Conservation (phyloP, 106 monocot genomes). For the Chionographis japonica region DNA sequence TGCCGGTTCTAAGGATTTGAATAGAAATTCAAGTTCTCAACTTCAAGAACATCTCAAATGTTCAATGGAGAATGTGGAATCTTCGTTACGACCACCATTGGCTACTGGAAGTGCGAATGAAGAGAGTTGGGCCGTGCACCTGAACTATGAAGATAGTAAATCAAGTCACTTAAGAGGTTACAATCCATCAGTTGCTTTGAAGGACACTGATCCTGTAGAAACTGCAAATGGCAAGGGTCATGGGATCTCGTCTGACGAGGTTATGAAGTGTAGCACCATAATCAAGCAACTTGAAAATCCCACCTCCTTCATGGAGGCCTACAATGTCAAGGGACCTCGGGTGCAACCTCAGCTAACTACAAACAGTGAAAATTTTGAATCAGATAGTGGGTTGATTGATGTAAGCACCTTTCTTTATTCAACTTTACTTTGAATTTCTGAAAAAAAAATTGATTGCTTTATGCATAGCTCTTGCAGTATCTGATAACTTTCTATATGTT, state of each 20-base stretch:
- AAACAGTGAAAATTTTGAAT: constrained; percentile 24
- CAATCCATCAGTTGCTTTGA: constrained; percentile 8
- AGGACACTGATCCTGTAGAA: background rate
- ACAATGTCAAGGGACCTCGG: constrained; percentile 1
- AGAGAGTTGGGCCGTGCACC: background rate
- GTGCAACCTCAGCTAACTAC: constrained; percentile 3
- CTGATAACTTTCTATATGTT: too few relatives aligned
- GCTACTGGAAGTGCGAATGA: constrained; percentile 1
- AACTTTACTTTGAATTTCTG: background rate
- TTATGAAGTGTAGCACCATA: background rate
- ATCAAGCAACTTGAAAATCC: constrained; percentile 19
- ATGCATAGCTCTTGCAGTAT: too few relatives aligned
- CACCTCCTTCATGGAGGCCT: constrained; percentile 1
- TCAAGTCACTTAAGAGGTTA: constrained; percentile 2
- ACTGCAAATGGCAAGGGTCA: constrained; percentile 1
- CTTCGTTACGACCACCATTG: background rate
- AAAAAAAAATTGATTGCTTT: background rate
- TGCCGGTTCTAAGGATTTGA: background rate
- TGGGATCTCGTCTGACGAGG: constrained; percentile 14
- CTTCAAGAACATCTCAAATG: constrained; percentile 11
- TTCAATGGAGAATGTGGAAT: background rate
- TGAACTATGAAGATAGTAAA: constrained; percentile 11
- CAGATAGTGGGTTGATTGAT: constrained; percentile 34
- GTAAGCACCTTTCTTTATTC: constrained; percentile 20
- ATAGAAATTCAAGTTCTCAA: constrained; percentile 6